These are phyloP conservation scores for Eimeria praecox DNA, from an alignment of 169 alveolate genomes.

Conservation along the genomic window DNA sequence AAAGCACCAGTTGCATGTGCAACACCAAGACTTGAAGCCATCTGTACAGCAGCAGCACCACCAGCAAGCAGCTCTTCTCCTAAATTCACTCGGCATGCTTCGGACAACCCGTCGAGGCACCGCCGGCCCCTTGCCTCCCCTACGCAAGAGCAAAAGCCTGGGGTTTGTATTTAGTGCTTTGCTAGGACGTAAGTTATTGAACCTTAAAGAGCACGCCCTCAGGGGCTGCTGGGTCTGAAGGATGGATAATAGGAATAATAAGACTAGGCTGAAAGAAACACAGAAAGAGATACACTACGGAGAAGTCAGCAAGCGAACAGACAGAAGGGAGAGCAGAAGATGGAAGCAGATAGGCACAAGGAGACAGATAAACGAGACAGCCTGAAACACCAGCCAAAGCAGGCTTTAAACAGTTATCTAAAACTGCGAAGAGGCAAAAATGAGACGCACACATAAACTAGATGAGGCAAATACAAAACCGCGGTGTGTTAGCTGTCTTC, in stretches of 20 bases:
- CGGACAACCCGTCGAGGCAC: neutral
- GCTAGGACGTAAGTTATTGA: neutral
- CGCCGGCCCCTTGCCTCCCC: slow-evolving; percentile 12
- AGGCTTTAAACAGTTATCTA: no score
- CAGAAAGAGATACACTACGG: neutral
- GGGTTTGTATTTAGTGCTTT: slow-evolving; percentile 1
- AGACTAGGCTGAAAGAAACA: neutral
- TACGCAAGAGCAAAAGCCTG: slow-evolving; percentile 36
- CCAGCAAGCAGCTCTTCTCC: neutral
- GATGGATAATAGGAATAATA: neutral
- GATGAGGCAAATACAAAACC: no score
- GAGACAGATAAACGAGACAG: neutral
- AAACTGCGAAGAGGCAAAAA: no score
- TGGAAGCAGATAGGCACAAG: neutral
- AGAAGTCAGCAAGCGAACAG: neutral
- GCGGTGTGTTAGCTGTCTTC: neutral
- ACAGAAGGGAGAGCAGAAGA: neutral
- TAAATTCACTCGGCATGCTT: neutral
- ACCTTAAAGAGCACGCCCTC: neutral
- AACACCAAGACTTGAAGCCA: neutral
- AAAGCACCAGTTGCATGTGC: neutral
- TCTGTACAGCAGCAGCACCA: neutral
- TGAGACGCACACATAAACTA: no score
- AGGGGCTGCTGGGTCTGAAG: neutral
- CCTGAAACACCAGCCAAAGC: no score